phyloP scores from a whole-genome alignment of 192 early-diverging fungal genomes.

The Coemansia sp. region DNA sequence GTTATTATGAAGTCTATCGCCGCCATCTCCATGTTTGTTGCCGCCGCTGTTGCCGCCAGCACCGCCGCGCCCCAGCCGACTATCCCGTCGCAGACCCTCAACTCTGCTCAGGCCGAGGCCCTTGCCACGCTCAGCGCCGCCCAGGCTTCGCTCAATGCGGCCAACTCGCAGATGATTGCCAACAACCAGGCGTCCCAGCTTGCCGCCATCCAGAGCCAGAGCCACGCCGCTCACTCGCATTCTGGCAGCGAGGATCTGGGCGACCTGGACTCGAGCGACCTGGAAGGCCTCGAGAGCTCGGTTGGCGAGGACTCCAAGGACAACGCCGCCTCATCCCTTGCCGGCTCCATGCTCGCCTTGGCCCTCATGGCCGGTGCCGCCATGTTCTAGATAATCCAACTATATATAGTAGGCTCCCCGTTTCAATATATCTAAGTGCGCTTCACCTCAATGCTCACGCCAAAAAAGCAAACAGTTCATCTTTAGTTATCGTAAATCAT shows the following conservation, averaged over 20 bases:
- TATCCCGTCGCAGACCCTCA: slow-evolving; percentile 41
- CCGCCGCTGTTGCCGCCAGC: slow-evolving; percentile 21
- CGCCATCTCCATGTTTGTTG: slow-evolving; percentile 21
- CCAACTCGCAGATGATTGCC: slow-evolving; percentile 42
- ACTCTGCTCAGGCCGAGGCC: slow-evolving; percentile 37
- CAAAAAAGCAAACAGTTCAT: neutral
- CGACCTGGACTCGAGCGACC: slow-evolving; percentile 21
- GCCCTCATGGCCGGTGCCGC: slow-evolving; percentile 34
- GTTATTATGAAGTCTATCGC: slow-evolving; percentile 34
- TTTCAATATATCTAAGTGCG: slow-evolving; percentile 3
- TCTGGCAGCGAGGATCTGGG: slow-evolving; percentile 26
- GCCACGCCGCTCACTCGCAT: slow-evolving; percentile 14
- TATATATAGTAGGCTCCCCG: neutral
- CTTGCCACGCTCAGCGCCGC: slow-evolving; percentile 49
- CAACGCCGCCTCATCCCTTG: slow-evolving; percentile 23
- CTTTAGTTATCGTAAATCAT: neutral
- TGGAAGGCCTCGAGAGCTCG: slow-evolving; percentile 14
- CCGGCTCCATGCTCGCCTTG: slow-evolving; percentile 39
- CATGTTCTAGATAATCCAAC: slow-evolving; percentile 29
- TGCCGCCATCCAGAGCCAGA: slow-evolving; percentile 43
- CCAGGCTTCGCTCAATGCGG: slow-evolving; percentile 36
- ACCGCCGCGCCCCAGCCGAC: slow-evolving; percentile 3
- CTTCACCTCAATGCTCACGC: neutral
- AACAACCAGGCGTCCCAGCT: slow-evolving; percentile 39
- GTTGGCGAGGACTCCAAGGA: slow-evolving; percentile 12